Evolutionary conservation across 1,284 basidiomycete genomes (phyloP).

Genomic region (Malassezia obtusa): DNA sequence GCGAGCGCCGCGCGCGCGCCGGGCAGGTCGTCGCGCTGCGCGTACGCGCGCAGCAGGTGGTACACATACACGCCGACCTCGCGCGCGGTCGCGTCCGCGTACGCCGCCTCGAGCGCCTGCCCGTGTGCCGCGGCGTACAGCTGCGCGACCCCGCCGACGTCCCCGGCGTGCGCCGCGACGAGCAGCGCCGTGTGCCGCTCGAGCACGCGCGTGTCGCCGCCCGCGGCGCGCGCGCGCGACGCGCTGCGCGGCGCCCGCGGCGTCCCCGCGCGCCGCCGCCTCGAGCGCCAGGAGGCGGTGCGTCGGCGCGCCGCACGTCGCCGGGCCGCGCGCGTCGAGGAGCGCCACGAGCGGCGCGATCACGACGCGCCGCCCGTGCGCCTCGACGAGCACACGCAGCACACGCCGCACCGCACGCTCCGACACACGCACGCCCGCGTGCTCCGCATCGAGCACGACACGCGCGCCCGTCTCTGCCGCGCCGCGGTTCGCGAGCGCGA

Average conservation of each 20-base stretch:
- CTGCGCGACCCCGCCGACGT: neutral
- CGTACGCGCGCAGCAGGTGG: slow-evolving; percentile 6
- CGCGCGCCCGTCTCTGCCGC: slow-evolving; percentile 7
- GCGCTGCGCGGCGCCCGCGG: neutral
- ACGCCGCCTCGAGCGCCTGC: neutral
- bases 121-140: neutral
- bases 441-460: neutral
- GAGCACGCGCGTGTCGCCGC: neutral
- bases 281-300: slow-evolving; percentile 1
- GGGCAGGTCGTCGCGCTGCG: slow-evolving; percentile 1
- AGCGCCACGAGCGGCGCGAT: slow-evolving; percentile 5
- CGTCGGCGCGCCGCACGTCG: neutral
- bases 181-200: neutral
- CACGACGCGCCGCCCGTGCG: slow-evolving; percentile 1
- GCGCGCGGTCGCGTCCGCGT: neutral
- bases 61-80: neutral
- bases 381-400: slow-evolving; percentile 4
- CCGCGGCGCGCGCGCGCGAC: neutral
- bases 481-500: slow-evolving; percentile 14
- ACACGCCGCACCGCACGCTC: slow-evolving; percentile 13
- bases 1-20: slow-evolving; percentile 6
- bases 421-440: neutral
- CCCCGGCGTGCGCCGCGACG: neutral
- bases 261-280: slow-evolving; percentile 8
- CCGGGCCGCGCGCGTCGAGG: neutral